Evolutionary conservation across 1,284 basidiomycete genomes (phyloP).

Genomic region (Marasmius fiardii): DNA sequence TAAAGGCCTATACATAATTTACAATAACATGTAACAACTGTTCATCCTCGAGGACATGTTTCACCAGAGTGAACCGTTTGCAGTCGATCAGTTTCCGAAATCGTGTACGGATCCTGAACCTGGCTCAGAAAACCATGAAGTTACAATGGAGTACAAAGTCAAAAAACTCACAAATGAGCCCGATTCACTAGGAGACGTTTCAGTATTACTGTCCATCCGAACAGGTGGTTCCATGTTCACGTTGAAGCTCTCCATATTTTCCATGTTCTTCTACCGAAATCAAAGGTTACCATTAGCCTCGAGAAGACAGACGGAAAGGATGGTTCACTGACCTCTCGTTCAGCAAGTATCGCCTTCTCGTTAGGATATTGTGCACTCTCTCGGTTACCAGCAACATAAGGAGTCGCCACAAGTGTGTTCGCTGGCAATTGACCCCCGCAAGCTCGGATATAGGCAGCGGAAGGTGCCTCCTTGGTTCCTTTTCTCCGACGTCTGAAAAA

Average conservation of each 20-base stretch:
- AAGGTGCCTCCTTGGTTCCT: constrained; percentile 24
- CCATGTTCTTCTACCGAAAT: too few species aligned
- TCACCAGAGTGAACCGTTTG: neutral
- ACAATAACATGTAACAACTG: too few species aligned
- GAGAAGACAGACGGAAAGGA: too few species aligned
- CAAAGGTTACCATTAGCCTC: too few species aligned
- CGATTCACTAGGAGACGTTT: neutral
- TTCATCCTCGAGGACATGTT: neutral
- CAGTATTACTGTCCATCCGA: neutral
- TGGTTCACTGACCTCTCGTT: neutral
- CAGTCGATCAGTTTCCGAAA: neutral
- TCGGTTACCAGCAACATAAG: neutral
- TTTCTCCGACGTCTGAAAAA: constrained; percentile 22
- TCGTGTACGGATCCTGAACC: neutral
- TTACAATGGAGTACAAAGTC: neutral
- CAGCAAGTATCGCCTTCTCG: neutral
- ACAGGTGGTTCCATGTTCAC: neutral
- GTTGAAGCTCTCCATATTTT: too few species aligned
- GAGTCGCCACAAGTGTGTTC: constrained; percentile 6
- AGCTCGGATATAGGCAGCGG: constrained; percentile 23
- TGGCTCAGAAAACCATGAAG: neutral
- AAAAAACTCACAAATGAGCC: neutral
- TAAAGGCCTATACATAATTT: too few species aligned
- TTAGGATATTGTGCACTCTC: neutral
- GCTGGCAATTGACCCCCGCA: constrained; percentile 11